A percentile compares a stretch with the other conserved stretches of the same genome.
phyloP scores from a whole-genome alignment of 139 green algal species.

The Volvox africanus region DNA sequence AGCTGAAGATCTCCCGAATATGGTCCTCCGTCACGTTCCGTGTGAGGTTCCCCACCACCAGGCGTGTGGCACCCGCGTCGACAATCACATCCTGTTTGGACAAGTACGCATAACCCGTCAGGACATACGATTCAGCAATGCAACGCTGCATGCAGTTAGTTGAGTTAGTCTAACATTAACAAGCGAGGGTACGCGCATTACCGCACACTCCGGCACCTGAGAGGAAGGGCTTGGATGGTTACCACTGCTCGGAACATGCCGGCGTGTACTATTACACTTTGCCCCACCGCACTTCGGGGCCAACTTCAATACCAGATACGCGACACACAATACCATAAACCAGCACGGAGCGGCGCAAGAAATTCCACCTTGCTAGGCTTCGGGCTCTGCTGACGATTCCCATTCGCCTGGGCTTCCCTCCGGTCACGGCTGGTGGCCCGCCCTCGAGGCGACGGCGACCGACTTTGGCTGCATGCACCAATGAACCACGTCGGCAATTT shows the following conservation, averaged over 20 bases:
- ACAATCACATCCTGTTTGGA: not conserved
- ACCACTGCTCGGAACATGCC: too few species aligned
- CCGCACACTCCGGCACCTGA: too few species aligned
- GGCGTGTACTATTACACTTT: too few species aligned
- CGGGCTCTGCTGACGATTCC: not conserved
- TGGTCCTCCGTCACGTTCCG: conserved; percentile 87
- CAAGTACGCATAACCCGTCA: not conserved
- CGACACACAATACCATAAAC: not conserved
- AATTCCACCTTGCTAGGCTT: not conserved
- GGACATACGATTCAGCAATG: too few species aligned
- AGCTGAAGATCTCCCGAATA: conserved; percentile 85
- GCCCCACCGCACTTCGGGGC: too few species aligned
- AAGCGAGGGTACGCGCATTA: too few species aligned
- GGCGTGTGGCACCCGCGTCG: conserved; percentile 22
- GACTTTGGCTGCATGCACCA: conserved; percentile 19
- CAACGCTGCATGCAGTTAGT: too few species aligned
- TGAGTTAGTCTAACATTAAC: too few species aligned
- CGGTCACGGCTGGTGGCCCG: not conserved
- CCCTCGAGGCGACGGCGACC: conserved; percentile 2
- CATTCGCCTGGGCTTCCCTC: conserved; percentile 1
- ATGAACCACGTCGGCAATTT: not conserved
- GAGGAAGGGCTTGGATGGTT: too few species aligned
- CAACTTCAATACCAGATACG: not conserved
- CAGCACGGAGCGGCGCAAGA: not conserved
- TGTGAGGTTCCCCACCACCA: conserved; percentile 89